Evolutionary conservation across 768 basidiomycete genomes (phyloP).

Genomic region (Boletellus sp.): DNA sequence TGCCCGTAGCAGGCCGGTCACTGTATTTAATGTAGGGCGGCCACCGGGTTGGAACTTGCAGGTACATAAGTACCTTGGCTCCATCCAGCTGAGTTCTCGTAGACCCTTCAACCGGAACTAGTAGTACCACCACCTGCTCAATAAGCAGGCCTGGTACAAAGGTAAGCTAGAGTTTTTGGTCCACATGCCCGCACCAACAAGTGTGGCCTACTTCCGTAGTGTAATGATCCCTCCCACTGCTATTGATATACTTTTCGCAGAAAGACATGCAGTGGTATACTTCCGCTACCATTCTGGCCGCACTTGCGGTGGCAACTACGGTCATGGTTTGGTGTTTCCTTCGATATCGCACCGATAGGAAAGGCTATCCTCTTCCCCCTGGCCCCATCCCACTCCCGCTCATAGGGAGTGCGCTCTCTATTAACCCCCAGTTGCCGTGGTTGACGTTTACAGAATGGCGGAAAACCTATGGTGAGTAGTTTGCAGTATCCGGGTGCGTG

Average conservation of each 20-base stretch:
- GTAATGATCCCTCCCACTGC: no score
- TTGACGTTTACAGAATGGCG: conserved; percentile 8
- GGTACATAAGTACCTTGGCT: no score
- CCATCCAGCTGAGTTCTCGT: no score
- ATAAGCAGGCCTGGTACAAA: no score
- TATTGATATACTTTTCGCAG: not conserved
- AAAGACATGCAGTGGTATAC: not conserved
- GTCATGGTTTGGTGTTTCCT: not conserved
- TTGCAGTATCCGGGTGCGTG: not conserved
- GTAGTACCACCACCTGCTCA: no score
- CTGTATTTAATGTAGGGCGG: no score
- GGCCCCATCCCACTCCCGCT: conserved; percentile 6
- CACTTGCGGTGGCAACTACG: not conserved
- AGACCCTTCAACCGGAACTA: no score
- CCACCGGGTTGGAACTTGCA: no score
- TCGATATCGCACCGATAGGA: not conserved
- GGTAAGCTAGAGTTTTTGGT: no score
- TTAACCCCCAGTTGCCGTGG: not conserved
- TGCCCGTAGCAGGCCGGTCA: no score
- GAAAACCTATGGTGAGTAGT: conserved; percentile 1
- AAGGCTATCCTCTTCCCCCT: not conserved
- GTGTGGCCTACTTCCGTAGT: no score
- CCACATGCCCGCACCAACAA: no score
- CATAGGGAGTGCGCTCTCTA: conserved; percentile 1
- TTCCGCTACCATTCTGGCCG: not conserved